Base-by-base conservation (phyloP, 495 filamentous ascomycete species). In the Penicillium dipodomyicola region DNA sequence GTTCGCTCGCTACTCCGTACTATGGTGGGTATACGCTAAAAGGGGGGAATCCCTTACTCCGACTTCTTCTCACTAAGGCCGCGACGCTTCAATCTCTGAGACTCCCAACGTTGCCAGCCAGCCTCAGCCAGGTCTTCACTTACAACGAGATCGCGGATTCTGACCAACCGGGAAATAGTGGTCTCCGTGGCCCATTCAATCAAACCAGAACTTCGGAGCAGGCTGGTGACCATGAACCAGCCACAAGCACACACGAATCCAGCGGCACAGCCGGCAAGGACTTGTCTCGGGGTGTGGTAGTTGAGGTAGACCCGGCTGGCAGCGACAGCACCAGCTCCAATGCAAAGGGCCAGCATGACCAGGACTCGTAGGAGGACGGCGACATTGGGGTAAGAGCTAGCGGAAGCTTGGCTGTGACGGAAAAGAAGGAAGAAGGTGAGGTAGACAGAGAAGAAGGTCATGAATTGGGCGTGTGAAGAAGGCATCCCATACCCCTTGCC, bases 401-500 rank as follows among this genome's bases (percentile, higher is more conserved):
- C 67, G 53, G 78, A 77, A 47, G 75, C 80, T 7, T 88, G 89
- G 8, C 77, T 76, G 69, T 96, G 90, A 56, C 93, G 82, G 48
- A 89, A 74, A 15, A 93, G 76, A 23, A 97, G 77, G 74, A 97
- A 97, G 29, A 99, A 77, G 15, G 83, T 75, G 23, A 96, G 70
- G 64, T 88, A 91, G 52, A 94, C 75, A 41, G 90, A 85, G 77
- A 96, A 97, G 77, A 89, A 99, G 10, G 85, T 78, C 46, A 89
- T 87, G 68, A 96, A 99, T 72, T 99, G 94, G 10, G 94, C 90
- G 75, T 99, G 94, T 25, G 91, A 96, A 44, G 87, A 92, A n/a
- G 94, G 94, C 94, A 99, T 99, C 60, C 94, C 94, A 65, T 97
- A 99, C 57, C 94, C 94, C 71, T 96, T 96, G 37, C 88, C 88